Percentiles rank a stretch among this genome's conserved stretches.
Evolutionary conservation across 1,284 basidiomycete species (phyloP).

Genomic region (Ustilago sp.): DNA sequence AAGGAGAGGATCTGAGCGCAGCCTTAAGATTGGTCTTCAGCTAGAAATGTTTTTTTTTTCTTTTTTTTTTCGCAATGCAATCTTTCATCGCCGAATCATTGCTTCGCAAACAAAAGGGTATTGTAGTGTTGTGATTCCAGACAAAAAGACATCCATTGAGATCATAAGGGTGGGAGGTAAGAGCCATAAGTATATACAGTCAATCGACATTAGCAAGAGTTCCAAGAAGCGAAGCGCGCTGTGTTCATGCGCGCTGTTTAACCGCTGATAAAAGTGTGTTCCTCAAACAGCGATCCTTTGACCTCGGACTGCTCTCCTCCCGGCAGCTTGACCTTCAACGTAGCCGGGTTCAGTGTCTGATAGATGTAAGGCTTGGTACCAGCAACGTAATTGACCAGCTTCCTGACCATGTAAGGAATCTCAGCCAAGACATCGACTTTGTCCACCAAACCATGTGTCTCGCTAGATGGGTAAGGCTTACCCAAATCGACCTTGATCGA

Average conservation of each 20-base stretch:
- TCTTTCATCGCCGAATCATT: not conserved
- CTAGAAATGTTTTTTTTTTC: not conserved
- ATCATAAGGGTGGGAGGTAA: not conserved
- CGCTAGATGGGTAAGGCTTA: constrained; percentile 47
- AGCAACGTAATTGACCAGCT: constrained; percentile 88
- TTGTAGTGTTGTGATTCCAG: not conserved
- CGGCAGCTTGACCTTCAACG: constrained; percentile 78
- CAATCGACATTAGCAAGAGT: not conserved
- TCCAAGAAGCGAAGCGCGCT: not conserved
- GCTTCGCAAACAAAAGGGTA: not conserved
- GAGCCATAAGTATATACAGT: not conserved
- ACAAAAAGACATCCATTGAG: not conserved
- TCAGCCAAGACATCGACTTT: constrained; percentile 97
- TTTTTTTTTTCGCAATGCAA: not conserved
- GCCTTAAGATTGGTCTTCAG: not conserved
- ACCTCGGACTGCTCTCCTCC: constrained; percentile 69
- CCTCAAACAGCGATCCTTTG: constrained; percentile 83
- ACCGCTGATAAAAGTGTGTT: constrained; percentile 83
- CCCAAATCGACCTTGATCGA: constrained; percentile 58
- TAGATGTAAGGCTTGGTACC: constrained; percentile 94
- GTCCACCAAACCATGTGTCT: constrained; percentile 83
- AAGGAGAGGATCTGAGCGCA: constrained; percentile 51
- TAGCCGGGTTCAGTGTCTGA: constrained; percentile 85
- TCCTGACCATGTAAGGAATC: constrained; percentile 90
- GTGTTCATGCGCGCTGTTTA: constrained; percentile 4